Conservation (phyloP, 108 stramenopile genomes). For the Thalassiosira profunda region DNA sequence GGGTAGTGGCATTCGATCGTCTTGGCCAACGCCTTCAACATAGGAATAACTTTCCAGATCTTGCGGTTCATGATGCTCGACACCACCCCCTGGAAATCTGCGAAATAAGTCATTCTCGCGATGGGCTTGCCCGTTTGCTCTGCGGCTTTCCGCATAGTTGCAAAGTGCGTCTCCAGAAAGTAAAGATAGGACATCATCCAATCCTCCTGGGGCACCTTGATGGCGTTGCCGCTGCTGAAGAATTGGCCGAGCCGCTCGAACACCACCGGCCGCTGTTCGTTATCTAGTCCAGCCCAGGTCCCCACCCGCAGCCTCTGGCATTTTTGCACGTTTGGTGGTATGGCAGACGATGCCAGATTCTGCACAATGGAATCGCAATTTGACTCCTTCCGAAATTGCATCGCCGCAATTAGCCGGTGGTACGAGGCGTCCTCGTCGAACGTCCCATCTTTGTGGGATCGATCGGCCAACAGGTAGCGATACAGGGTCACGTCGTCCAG, state of each 20-base stretch:
- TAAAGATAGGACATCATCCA: conserved; percentile 26
- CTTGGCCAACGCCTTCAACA: conserved; percentile 1
- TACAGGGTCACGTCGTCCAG: conserved; percentile 11
- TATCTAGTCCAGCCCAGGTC: conserved; percentile 18
- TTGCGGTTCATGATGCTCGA: conserved; percentile 15
- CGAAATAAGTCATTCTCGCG: conserved; percentile 16
- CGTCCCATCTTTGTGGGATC: conserved; percentile 6
- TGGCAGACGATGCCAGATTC: too few species aligned
- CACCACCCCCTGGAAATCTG: conserved; percentile 14
- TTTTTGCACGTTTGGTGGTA: conserved; percentile 3
- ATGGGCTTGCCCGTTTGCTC: not conserved
- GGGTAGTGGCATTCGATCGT: conserved; percentile 26
- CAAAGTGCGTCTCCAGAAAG: conserved; percentile 27
- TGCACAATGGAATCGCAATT: not conserved
- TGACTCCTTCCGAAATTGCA: not conserved
- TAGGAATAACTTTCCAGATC: conserved; percentile 14
- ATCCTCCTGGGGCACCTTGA: not conserved
- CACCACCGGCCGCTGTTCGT: conserved; percentile 8
- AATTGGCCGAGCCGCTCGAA: conserved; percentile 34
- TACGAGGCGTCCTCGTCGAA: conserved; percentile 9
- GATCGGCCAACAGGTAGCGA: conserved; percentile 12
- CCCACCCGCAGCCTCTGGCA: conserved; percentile 7
- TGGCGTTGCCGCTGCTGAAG: conserved; percentile 16
- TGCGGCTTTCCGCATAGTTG: conserved; percentile 18
- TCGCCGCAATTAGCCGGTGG: conserved; percentile 1